A percentile compares a stretch with the other conserved stretches of the same genome.
These are phyloP conservation scores for Candida dajiaensis DNA, from an alignment of 805 yeast genomes.

Conservation along the genomic window DNA sequence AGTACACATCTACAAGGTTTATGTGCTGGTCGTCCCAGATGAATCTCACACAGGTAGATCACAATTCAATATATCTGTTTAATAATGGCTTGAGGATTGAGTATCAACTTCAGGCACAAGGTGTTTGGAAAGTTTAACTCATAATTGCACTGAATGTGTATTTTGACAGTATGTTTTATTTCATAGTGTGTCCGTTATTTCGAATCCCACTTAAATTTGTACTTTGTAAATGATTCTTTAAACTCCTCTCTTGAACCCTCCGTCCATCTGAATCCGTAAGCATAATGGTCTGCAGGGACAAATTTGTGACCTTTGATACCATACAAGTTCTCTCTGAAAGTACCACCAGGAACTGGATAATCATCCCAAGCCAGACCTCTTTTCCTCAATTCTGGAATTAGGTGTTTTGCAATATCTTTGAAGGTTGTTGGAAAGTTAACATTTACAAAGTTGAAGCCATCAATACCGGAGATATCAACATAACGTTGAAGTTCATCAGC, in stretches of 20 bases:
- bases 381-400: slow-evolving; percentile 30
- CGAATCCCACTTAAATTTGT: neutral
- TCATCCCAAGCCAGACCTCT: slow-evolving; percentile 31
- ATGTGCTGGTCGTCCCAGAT: no score
- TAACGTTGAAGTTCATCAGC: slow-evolving; percentile 34
- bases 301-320: slow-evolving; percentile 14
- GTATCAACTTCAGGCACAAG: no score
- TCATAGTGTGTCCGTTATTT: no score
- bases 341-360: slow-evolving; percentile 28
- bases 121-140: no score
- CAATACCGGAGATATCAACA: slow-evolving; percentile 35
- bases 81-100: no score
- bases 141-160: no score
- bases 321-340: slow-evolving; percentile 30
- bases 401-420: slow-evolving; percentile 30
- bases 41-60: no score
- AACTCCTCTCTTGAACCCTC: slow-evolving; percentile 24
- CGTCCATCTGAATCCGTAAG: slow-evolving; percentile 17
- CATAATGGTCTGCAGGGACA: slow-evolving; percentile 14
- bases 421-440: slow-evolving; percentile 31
- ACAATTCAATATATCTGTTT: no score
- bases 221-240: slow-evolving; percentile 10
- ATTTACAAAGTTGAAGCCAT: slow-evolving; percentile 37
- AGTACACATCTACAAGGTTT: no score
- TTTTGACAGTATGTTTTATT: no score